Evolutionary conservation across 2,329 filamentous ascomycete genomes (phyloP).

Genomic region (Phyllosticta capitalensis): DNA sequence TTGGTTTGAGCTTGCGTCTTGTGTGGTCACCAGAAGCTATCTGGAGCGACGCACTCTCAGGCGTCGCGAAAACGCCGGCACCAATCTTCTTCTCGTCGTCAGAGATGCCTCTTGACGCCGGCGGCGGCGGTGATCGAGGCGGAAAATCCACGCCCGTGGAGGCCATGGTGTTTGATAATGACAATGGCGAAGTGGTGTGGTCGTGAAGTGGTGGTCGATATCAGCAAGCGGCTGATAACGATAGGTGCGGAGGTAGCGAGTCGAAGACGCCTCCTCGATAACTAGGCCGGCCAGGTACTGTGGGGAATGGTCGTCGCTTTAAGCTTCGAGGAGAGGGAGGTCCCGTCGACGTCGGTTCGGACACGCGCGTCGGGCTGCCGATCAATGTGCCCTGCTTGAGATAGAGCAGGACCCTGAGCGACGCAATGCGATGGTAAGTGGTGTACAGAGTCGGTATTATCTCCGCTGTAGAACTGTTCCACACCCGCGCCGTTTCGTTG

Average conservation of each 20-base stretch:
- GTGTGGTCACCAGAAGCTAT: slow-evolving; percentile 25
- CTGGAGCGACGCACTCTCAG: slow-evolving; percentile 6
- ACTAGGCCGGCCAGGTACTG: not conserved
- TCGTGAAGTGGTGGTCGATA: not conserved
- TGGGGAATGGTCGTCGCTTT: not conserved
- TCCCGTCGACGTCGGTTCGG: not conserved
- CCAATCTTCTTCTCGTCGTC: slow-evolving; percentile 21
- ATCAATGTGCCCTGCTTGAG: not conserved
- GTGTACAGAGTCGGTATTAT: not conserved
- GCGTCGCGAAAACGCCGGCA: slow-evolving; percentile 15
- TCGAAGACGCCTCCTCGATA: not conserved
- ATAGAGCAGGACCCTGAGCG: not conserved
- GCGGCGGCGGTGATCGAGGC: slow-evolving; percentile 12
- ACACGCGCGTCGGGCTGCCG: not conserved
- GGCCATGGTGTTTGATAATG: slow-evolving; percentile 20
- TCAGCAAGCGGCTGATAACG: not conserved
- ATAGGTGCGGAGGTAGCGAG: not conserved
- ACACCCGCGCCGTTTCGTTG: not conserved
- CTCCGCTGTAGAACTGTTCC: not conserved
- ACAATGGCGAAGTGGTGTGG: not conserved
- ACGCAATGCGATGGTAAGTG: not conserved
- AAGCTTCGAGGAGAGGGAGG: not conserved
- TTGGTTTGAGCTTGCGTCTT: slow-evolving; percentile 35
- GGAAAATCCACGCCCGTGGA: slow-evolving; percentile 24
- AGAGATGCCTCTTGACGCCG: slow-evolving; percentile 14